Conservation (phyloP, 441 rosid species). For the Theobroma grandiflorum region DNA sequence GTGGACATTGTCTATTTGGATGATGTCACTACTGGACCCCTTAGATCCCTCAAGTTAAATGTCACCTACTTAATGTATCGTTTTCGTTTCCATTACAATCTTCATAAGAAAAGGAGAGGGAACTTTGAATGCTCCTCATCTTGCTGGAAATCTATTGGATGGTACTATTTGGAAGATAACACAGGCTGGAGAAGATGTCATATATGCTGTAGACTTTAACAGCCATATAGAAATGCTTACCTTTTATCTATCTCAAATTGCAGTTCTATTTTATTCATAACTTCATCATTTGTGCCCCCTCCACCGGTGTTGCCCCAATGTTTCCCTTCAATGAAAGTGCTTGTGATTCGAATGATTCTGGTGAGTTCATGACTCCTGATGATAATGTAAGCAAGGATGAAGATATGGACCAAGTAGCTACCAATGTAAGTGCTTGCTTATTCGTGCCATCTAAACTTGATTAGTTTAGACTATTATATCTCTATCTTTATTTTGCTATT, state of each 20-base stretch:
- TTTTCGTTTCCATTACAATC: slow-evolving; percentile 15
- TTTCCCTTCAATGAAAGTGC: slow-evolving; percentile 86
- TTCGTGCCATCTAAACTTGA: slow-evolving; percentile 29
- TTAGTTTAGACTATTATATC: slow-evolving; percentile 24
- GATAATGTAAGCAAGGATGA: slow-evolving; percentile 90
- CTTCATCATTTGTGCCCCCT: slow-evolving; percentile 66
- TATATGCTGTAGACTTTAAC: slow-evolving; percentile 97
- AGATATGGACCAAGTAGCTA: slow-evolving; percentile 74
- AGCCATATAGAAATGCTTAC: slow-evolving; percentile 77
- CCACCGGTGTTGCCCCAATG: slow-evolving; percentile 90
- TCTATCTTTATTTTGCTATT: slow-evolving; percentile 13
- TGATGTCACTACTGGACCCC: not conserved
- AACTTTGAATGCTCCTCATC: slow-evolving; percentile 92
- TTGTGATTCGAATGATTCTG: slow-evolving; percentile 95
- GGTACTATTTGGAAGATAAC: slow-evolving; percentile 96
- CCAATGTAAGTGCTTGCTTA: slow-evolving; percentile 58
- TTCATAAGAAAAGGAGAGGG: slow-evolving; percentile 91
- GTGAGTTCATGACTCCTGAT: slow-evolving; percentile 96
- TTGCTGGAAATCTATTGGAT: slow-evolving; percentile 94
- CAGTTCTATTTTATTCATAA: not conserved
- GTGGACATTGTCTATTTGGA: not conserved
- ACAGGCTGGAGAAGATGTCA: slow-evolving; percentile 95
- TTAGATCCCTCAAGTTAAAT: not conserved
- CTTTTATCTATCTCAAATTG: slow-evolving; percentile 30
- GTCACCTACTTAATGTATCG: slow-evolving; percentile 16